Percentiles rank a stretch among this genome's conserved stretches.
These are phyloP conservation scores for Polytolypa hystricis DNA, from an alignment of 2,329 filamentous ascomycete genomes.

Conservation along the genomic window DNA sequence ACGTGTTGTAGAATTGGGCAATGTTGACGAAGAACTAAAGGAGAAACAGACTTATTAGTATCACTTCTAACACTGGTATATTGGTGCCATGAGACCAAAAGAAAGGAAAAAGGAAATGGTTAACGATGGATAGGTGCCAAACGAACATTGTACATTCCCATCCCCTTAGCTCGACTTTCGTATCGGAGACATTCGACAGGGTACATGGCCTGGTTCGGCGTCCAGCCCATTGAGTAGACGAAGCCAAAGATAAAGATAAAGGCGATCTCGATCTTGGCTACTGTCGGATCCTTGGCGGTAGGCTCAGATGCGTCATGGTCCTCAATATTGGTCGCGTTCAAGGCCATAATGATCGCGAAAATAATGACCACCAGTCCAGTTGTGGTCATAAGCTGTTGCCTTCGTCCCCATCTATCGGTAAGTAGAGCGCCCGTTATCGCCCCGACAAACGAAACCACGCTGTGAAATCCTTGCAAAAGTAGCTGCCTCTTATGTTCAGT, in stretches of 20 bases:
- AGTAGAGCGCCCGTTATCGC: conserved; percentile 36
- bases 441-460: conserved; percentile 33
- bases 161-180: conserved; percentile 47
- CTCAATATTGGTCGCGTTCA: conserved; percentile 33
- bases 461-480: conserved; percentile 36
- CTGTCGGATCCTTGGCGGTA: conserved; percentile 23
- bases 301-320: conserved; percentile 6
- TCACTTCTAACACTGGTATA: no score
- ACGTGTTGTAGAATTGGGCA: conserved; percentile 40
- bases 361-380: conserved; percentile 33
- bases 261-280: conserved; percentile 40
- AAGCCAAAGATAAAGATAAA: conserved; percentile 48
- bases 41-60: background rate
- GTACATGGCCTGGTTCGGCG: conserved; percentile 40
- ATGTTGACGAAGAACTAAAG: conserved; percentile 33
- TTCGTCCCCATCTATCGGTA: conserved; percentile 36
- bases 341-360: conserved; percentile 40
- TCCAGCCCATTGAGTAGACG: conserved; percentile 41
- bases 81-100: no score
- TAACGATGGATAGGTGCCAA: no score
- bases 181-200: conserved; percentile 46
- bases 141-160: conserved; percentile 37
- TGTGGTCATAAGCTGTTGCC: conserved; percentile 41
- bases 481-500: conserved; percentile 29
- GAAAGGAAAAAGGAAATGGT: no score